Evolutionary conservation across 2,329 filamentous ascomycete genomes (phyloP).

Genomic region (Penicillium italicum): DNA sequence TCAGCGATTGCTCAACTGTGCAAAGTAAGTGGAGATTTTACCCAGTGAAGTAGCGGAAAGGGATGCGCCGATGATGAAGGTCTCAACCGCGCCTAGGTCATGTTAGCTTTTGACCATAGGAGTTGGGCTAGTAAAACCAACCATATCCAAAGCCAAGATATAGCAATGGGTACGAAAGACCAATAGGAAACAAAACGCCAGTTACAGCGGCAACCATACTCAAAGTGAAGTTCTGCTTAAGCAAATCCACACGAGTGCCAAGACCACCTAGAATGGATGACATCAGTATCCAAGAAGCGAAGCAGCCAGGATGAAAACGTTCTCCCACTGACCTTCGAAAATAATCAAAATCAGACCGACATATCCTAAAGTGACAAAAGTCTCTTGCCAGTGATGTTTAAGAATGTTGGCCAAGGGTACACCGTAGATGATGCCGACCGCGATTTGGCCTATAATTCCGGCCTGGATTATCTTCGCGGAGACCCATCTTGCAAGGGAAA

Average conservation of each 20-base stretch:
- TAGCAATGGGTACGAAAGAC: slow-evolving; percentile 44
- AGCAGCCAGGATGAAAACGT: not conserved
- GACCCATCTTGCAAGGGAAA: slow-evolving; percentile 43
- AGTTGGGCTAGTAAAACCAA: slow-evolving; percentile 1
- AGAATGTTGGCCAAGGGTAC: slow-evolving; percentile 46
- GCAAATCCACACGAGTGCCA: slow-evolving; percentile 45
- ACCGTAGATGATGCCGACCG: slow-evolving; percentile 49
- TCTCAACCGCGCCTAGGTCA: slow-evolving; percentile 28
- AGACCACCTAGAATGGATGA: slow-evolving; percentile 40
- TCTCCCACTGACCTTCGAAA: slow-evolving; percentile 39
- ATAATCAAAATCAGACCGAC: slow-evolving; percentile 51
- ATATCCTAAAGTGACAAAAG: slow-evolving; percentile 48
- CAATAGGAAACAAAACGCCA: slow-evolving; percentile 48
- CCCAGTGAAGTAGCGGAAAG: slow-evolving; percentile 33
- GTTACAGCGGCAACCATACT: slow-evolving; percentile 43
- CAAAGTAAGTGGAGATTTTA: not conserved
- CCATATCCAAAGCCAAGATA: slow-evolving; percentile 45
- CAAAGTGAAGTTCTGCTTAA: slow-evolving; percentile 45
- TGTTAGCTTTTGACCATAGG: slow-evolving; percentile 1
- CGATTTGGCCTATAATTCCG: slow-evolving; percentile 48
- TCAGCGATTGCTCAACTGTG: not conserved
- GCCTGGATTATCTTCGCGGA: slow-evolving; percentile 43
- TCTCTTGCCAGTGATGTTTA: slow-evolving; percentile 44
- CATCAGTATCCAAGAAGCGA: slow-evolving; percentile 6
- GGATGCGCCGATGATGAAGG: slow-evolving; percentile 31